Evolutionary conservation across 345 rosid species (phyloP).

Genomic region (Excoecaria cochinchinensis): DNA sequence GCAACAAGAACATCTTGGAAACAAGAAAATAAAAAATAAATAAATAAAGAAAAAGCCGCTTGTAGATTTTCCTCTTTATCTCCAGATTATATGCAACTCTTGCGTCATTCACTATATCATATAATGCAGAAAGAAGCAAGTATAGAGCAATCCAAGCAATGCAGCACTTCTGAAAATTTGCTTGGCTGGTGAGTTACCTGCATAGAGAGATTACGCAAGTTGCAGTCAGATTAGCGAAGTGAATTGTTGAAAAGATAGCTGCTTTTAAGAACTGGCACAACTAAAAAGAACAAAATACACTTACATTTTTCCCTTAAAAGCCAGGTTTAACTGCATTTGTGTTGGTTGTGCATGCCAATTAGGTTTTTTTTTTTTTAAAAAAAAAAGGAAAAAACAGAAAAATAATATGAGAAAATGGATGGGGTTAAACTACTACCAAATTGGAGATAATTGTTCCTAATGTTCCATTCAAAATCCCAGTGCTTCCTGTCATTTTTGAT

Average conservation of each 20-base stretch:
- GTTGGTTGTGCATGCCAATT: no score
- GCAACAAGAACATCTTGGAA: not conserved
- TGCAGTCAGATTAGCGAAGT: not conserved
- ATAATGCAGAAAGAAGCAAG: conserved; percentile 31
- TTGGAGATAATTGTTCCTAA: conserved; percentile 54
- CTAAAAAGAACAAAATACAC: not conserved
- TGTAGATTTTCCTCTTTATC: conserved; percentile 16
- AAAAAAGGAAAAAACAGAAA: no score
- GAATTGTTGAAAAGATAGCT: not conserved
- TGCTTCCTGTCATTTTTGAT: conserved; percentile 62
- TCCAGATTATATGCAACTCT: conserved; percentile 5
- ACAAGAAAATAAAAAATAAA: not conserved
- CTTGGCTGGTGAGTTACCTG: conserved; percentile 41
- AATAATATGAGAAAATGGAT: not conserved
- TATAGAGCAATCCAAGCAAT: conserved; percentile 30
- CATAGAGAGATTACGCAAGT: conserved; percentile 9
- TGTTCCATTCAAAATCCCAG: conserved; percentile 86
- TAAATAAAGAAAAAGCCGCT: not conserved
- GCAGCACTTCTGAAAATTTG: conserved; percentile 21
- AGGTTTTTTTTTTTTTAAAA: no score
- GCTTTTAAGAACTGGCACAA: no score
- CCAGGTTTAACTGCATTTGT: no score
- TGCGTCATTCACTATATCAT: conserved; percentile 14
- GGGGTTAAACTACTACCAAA: conserved; percentile 37
- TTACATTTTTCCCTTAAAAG: not conserved